Evolutionary conservation across 73 alveolate genomes (phyloP), one percentile per base, ranked within the genome.

Genomic region (Blepharisma stoltei): DNA sequence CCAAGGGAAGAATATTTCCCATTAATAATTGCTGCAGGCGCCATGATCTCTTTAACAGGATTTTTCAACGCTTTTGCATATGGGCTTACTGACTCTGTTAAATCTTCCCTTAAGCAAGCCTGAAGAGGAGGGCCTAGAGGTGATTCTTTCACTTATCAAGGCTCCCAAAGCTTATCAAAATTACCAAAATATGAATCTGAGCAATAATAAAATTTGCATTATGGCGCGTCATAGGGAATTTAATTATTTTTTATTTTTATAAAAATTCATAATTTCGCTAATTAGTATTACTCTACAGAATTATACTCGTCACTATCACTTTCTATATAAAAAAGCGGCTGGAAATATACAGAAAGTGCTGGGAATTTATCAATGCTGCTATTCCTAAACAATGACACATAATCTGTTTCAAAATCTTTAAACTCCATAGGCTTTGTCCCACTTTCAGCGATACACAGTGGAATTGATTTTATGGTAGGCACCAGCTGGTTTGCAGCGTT

Each of bases 21-120:
- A 14, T 52, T 52, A 52, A 20, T 14, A 1, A 11, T 52, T 52
- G n/a, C 23, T 52, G 66, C 73, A 25, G 73, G 73, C 0, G 14
- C 49, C 0, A 18, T 60, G 45, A 38, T 38, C 3, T n/a, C 73
- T 18, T 25, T 60, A 9, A 14, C 14, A 2, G 73, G 73, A 60
- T 60, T n/a, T 25, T 18, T 60, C 23, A 60, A 60, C 5, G 73
- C 73, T 60, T 14, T 60, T 60, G 73, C 5, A 14, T 60, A 60
- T 60, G 73, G 73, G 45, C 11, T 60, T 2, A 60, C 73, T 1
- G 23, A 14, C 2, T 14, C 14, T 8, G 38, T 60, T 1, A 60
- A 25, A 25, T 8, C 38, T 52, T 52, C n/a, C 4, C n/a, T 52
- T 14, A 52, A 4, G 4, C n/a, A 52, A 20, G 23, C 66, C 23